Evolutionary conservation across 2,329 filamentous ascomycete species (phyloP).

Genomic region (Lasiodiplodia sp.): DNA sequence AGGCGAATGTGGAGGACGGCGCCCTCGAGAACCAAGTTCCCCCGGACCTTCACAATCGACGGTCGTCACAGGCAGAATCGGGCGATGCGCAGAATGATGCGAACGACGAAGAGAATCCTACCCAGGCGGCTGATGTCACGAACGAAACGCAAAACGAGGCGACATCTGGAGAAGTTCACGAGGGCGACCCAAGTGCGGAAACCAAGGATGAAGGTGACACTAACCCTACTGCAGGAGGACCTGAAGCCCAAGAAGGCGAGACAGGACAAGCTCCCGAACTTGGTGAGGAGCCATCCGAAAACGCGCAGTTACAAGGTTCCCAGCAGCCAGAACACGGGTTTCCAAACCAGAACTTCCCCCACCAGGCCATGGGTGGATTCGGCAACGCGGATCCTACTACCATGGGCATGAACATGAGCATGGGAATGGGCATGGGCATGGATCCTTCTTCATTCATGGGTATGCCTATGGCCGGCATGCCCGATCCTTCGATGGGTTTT

Average conservation of each 20-base stretch:
- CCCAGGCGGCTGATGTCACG: conserved; percentile 12
- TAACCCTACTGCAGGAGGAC: conserved; percentile 29
- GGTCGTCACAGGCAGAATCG: conserved; percentile 35
- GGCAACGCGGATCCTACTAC: conserved; percentile 8
- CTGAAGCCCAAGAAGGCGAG: conserved; percentile 42
- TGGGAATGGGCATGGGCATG: conserved; percentile 29
- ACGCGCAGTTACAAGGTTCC: not conserved
- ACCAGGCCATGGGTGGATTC: conserved; percentile 21
- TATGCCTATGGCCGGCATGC: conserved; percentile 41
- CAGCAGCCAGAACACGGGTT: conserved; percentile 19
- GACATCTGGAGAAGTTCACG: not conserved
- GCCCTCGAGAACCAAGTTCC: conserved; percentile 32
- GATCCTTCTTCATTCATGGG: conserved; percentile 39
- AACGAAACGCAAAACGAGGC: conserved; percentile 12
- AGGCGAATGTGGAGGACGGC: conserved; percentile 36
- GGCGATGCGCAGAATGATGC: conserved; percentile 27
- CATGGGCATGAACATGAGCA: conserved; percentile 27
- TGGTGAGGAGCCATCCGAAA: not conserved
- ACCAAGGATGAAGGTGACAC: conserved; percentile 32
- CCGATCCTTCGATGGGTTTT: conserved; percentile 33
- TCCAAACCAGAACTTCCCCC: conserved; percentile 10
- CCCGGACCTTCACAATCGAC: conserved; percentile 37
- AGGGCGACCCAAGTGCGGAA: conserved; percentile 34
- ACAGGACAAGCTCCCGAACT: conserved; percentile 35
- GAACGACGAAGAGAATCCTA: conserved; percentile 18